Percentiles rank a stretch among this genome's conserved stretches.
Evolutionary conservation across 179 eudicot genomes (phyloP).

Genomic region (Nepenthes alata): DNA sequence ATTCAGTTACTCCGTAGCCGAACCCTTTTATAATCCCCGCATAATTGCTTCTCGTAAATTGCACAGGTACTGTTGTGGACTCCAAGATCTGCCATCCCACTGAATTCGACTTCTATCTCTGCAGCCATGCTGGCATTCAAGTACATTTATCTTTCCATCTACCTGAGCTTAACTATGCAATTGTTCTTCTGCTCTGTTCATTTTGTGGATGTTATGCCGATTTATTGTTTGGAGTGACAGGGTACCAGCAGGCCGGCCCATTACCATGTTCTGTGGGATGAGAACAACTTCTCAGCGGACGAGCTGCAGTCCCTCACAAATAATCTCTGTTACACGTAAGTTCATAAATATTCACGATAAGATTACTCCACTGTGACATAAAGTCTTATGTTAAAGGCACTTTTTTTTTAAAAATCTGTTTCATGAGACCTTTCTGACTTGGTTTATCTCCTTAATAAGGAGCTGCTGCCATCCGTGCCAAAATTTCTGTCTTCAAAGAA

Average conservation of each 20-base stretch:
- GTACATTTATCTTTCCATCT: constrained; percentile 13
- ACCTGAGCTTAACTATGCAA: neutral
- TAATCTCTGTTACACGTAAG: constrained; percentile 87
- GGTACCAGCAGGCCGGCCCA: constrained; percentile 98
- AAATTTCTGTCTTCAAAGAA: too few relatives aligned
- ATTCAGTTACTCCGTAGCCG: neutral
- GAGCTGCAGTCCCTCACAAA: constrained; percentile 71
- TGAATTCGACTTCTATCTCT: constrained; percentile 80
- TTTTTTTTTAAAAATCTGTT: too few relatives aligned
- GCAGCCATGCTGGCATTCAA: constrained; percentile 93
- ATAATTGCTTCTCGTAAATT: neutral
- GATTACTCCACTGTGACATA: too few relatives aligned
- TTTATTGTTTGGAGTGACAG: constrained; percentile 15
- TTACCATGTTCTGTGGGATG: constrained; percentile 92
- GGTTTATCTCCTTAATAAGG: too few relatives aligned
- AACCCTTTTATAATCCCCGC: neutral
- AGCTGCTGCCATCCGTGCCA: too few relatives aligned
- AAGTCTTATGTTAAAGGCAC: too few relatives aligned
- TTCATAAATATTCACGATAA: neutral
- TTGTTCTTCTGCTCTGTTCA: neutral
- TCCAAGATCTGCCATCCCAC: constrained; percentile 91
- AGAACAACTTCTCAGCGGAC: constrained; percentile 84
- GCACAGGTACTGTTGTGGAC: constrained; percentile 83
- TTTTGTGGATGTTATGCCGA: neutral
- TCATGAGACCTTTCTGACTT: too few relatives aligned